Evolutionary conservation across 805 yeast genomes (phyloP).

Genomic region (Nakazawaea pomicola): DNA sequence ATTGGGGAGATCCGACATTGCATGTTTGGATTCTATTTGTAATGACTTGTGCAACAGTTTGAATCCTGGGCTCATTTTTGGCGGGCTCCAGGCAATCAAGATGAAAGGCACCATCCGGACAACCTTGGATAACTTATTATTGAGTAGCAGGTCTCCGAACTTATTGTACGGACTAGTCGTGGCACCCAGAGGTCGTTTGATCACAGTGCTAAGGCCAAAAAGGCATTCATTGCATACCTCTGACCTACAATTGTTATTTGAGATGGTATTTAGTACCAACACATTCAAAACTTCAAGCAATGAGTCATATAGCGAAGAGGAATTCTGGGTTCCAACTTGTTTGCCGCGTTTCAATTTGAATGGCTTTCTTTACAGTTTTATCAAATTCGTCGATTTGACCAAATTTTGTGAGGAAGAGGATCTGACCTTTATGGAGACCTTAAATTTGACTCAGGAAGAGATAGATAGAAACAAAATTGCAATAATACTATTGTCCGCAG

Average conservation of each 20-base stretch:
- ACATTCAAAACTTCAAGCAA: slow-evolving; percentile 36
- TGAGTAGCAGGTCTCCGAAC: slow-evolving; percentile 44
- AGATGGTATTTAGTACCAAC: slow-evolving; percentile 59
- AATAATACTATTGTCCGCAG: slow-evolving; percentile 54
- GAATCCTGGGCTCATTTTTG: slow-evolving; percentile 56
- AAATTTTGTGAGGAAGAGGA: slow-evolving; percentile 19
- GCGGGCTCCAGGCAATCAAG: slow-evolving; percentile 60
- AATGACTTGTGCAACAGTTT: slow-evolving; percentile 42
- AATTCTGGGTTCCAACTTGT: slow-evolving; percentile 92
- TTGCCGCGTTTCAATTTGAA: slow-evolving; percentile 83
- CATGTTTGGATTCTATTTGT: slow-evolving; percentile 63
- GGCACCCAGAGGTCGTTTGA: slow-evolving; percentile 56
- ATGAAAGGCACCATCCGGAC: slow-evolving; percentile 54
- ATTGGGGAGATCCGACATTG: slow-evolving; percentile 68
- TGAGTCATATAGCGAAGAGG: slow-evolving; percentile 36
- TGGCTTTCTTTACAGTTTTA: slow-evolving; percentile 83
- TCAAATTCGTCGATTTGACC: slow-evolving; percentile 48
- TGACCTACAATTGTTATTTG: slow-evolving; percentile 71
- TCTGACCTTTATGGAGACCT: background rate
- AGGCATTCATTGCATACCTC: slow-evolving; percentile 76
- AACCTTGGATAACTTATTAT: slow-evolving; percentile 50
- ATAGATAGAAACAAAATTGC: slow-evolving; percentile 28
- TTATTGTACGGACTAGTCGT: slow-evolving; percentile 74
- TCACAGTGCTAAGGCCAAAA: slow-evolving; percentile 70
- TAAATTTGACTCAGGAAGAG: slow-evolving; percentile 1